These are phyloP conservation scores for Daldinia childiae DNA, from an alignment of 495 filamentous ascomycete genomes.

Conservation along the genomic window DNA sequence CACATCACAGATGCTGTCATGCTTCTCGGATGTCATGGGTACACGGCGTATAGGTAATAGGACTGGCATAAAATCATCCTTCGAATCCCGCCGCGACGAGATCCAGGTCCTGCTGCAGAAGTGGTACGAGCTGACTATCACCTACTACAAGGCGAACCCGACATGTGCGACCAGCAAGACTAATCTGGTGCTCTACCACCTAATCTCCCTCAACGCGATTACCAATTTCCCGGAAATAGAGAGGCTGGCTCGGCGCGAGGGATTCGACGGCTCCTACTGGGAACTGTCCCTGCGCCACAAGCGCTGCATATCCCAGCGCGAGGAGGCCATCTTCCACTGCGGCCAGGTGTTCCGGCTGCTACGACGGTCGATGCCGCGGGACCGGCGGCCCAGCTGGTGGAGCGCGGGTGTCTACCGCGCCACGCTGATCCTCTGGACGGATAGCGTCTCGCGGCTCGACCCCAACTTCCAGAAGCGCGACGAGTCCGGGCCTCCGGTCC, in stretches of 20 bases:
- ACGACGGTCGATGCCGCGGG: constrained; percentile 53
- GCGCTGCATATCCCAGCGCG: constrained; percentile 62
- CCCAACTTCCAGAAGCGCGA: constrained; percentile 48
- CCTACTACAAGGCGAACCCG: constrained; percentile 48
- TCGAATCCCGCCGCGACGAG: constrained; percentile 61
- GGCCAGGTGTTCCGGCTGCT: constrained; percentile 67
- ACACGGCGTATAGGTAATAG: constrained; percentile 47
- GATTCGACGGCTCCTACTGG: constrained; percentile 58
- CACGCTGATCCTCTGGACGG: constrained; percentile 60
- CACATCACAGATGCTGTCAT: constrained; percentile 60
- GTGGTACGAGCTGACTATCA: constrained; percentile 65
- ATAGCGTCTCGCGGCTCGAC: constrained; percentile 50
- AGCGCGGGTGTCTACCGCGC: constrained; percentile 62
- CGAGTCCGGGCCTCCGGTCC: constrained; percentile 34
- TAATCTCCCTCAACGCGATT: constrained; percentile 68
- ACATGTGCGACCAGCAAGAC: constrained; percentile 55
- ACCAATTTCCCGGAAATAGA: constrained; percentile 69
- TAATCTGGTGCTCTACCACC: constrained; percentile 70
- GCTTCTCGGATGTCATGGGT: constrained; percentile 51
- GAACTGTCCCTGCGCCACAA: constrained; percentile 58
- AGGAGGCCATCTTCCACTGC: constrained; percentile 67
- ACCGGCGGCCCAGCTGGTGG: constrained; percentile 64
- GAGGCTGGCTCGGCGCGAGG: constrained; percentile 63
- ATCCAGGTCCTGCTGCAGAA: constrained; percentile 64
- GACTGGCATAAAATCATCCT: constrained; percentile 60